phyloP scores from a whole-genome alignment of 2,329 filamentous ascomycete genomes.

The Aspergillus pseudonomiae region DNA sequence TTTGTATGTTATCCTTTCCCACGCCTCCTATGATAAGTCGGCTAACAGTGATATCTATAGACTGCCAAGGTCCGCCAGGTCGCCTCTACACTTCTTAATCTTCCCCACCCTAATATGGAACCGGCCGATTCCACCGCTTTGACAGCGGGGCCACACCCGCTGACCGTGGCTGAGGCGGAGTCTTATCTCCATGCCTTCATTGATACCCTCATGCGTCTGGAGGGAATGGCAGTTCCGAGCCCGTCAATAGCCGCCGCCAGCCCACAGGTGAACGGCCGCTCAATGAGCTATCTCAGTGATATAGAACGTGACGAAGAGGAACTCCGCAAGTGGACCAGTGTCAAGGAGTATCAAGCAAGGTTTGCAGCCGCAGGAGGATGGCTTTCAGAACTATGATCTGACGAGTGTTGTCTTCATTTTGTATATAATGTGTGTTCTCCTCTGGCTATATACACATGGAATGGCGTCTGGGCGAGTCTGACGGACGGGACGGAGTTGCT shows the following conservation, averaged over 20 bases:
- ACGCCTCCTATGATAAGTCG: not conserved
- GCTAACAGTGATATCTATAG: slow-evolving; percentile 37
- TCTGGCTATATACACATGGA: not conserved
- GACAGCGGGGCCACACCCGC: slow-evolving; percentile 30
- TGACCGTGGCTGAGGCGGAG: slow-evolving; percentile 60
- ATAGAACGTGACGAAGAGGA: slow-evolving; percentile 74
- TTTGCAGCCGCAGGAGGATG: slow-evolving; percentile 67
- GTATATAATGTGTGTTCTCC: not conserved
- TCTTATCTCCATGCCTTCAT: slow-evolving; percentile 73
- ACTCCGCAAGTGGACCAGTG: slow-evolving; percentile 73
- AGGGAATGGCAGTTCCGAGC: slow-evolving; percentile 55
- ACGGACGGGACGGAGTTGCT: not conserved
- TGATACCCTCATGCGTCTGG: slow-evolving; percentile 73
- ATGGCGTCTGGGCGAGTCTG: not conserved
- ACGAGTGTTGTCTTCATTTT: not conserved
- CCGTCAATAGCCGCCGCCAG: slow-evolving; percentile 31
- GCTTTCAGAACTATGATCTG: slow-evolving; percentile 31
- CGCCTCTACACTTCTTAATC: slow-evolving; percentile 75
- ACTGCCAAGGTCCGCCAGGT: slow-evolving; percentile 85
- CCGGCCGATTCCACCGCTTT: slow-evolving; percentile 43
- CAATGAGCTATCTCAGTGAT: slow-evolving; percentile 42
- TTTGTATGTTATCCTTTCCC: slow-evolving; percentile 56
- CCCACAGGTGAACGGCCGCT: slow-evolving; percentile 32
- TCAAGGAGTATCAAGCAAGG: slow-evolving; percentile 75
- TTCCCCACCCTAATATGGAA: slow-evolving; percentile 44